Evolutionary conservation across 441 rosid species (phyloP).

Genomic region (Eruca vesicaria): DNA sequence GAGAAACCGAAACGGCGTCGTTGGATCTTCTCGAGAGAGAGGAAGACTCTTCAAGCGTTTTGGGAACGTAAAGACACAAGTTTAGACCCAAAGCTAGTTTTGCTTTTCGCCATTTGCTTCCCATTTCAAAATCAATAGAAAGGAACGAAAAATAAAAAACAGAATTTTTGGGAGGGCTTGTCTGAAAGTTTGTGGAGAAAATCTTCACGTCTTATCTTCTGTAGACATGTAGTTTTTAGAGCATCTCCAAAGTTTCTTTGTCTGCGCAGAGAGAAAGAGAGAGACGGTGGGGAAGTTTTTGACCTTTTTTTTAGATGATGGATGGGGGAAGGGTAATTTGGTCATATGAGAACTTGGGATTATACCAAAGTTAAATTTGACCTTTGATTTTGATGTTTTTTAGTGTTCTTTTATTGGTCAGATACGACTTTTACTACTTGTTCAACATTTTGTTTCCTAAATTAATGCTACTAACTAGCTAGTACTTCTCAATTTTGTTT

Average conservation of each 20-base stretch:
- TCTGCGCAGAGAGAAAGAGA: constrained; percentile 26
- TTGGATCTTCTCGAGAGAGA: constrained; percentile 51
- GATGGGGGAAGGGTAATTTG: constrained; percentile 26
- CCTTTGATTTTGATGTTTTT: constrained; percentile 26
- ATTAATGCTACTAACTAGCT: background rate
- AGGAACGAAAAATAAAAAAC: background rate
- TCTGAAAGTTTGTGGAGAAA: background rate
- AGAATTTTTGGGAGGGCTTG: background rate
- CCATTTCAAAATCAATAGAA: constrained; percentile 43
- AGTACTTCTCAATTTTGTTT: constrained; percentile 13
- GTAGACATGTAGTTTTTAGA: constrained; percentile 7
- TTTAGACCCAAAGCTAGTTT: constrained; percentile 83
- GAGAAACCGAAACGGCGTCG: constrained; percentile 45
- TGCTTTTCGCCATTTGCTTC: constrained; percentile 92
- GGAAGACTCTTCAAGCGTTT: constrained; percentile 51
- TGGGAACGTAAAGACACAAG: constrained; percentile 76
- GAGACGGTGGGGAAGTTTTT: constrained; percentile 34
- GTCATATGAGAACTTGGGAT: constrained; percentile 31
- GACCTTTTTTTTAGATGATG: constrained; percentile 28
- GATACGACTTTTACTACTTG: constrained; percentile 31
- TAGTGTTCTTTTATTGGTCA: constrained; percentile 23
- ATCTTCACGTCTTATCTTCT: constrained; percentile 5
- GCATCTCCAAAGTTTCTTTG: constrained; percentile 17
- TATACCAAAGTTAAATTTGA: constrained; percentile 40
- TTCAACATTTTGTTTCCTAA: background rate